Conservation (phyloP, 352 stramenopile species). For the Pythium sp. region DNA sequence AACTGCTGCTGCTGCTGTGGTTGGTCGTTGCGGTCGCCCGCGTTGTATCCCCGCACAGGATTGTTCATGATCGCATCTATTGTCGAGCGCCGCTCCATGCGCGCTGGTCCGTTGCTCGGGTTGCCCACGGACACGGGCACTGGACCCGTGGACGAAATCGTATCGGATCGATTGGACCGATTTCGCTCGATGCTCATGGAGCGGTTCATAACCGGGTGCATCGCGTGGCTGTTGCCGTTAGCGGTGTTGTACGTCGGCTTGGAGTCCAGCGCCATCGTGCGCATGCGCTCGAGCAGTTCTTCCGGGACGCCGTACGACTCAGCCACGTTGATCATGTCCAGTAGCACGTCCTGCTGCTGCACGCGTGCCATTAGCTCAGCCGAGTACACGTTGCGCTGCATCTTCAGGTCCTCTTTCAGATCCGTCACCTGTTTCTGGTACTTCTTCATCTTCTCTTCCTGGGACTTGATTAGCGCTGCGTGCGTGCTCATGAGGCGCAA, state of each 20-base stretch:
- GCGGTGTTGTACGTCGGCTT: constrained; percentile 27
- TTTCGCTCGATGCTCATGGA: constrained; percentile 21
- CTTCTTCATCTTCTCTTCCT: constrained; percentile 90
- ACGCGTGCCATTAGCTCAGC: constrained; percentile 73
- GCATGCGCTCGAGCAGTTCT: constrained; percentile 48
- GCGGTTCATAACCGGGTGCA: constrained; percentile 13
- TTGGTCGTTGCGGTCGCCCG: constrained; percentile 5
- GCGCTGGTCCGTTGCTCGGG: constrained; percentile 16
- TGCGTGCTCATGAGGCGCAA: constrained; percentile 88
- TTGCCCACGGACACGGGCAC: constrained; percentile 60
- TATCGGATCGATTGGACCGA: constrained; percentile 54
- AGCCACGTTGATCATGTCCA: constrained; percentile 50
- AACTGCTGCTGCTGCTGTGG: not conserved
- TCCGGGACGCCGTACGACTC: constrained; percentile 53
- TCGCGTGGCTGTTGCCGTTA: constrained; percentile 12
- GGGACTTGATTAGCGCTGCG: constrained; percentile 80
- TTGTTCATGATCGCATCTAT: constrained; percentile 58
- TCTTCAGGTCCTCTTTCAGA: constrained; percentile 77
- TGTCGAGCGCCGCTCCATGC: constrained; percentile 37
- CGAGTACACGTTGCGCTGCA: constrained; percentile 79
- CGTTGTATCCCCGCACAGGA: constrained; percentile 20
- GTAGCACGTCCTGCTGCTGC: constrained; percentile 43
- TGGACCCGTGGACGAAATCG: constrained; percentile 50
- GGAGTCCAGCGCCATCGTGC: constrained; percentile 43
- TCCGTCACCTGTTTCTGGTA: constrained; percentile 85